phyloP scores from a whole-genome alignment of 129 eudicot species.

The Solidago caesia region DNA sequence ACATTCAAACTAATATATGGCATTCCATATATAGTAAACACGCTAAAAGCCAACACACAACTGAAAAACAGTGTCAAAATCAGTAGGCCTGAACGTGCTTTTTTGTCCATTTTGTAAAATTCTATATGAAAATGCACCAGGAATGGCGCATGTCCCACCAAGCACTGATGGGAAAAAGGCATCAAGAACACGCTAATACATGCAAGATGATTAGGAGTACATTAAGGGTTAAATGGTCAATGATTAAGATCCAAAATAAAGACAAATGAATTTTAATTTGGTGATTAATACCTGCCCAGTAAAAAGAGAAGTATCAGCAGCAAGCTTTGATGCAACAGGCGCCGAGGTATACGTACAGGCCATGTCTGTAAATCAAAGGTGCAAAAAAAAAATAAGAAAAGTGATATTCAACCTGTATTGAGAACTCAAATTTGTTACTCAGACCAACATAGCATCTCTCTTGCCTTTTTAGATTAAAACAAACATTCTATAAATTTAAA shows the following conservation, averaged over 20 bases:
- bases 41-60: no score
- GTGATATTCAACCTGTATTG: not conserved
- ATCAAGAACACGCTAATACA: slow-evolving; percentile 95
- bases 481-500: no score
- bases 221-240: slow-evolving; percentile 10
- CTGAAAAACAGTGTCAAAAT: no score
- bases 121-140: slow-evolving; percentile 99
- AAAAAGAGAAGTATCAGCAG: slow-evolving; percentile 96
- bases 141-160: slow-evolving; percentile 99
- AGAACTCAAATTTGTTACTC: not conserved
- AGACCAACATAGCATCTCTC: no score
- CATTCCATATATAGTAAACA: no score
- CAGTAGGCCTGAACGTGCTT: no score
- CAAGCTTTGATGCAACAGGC: slow-evolving; percentile 96
- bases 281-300: slow-evolving; percentile 80
- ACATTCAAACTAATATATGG: no score
- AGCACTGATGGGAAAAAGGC: slow-evolving; percentile 99
- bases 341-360: slow-evolving; percentile 98
- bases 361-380: slow-evolving; percentile 52
- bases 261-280: not conserved
- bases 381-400: slow-evolving; percentile 22
- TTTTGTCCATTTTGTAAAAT: no score
- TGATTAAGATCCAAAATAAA: slow-evolving; percentile 2
- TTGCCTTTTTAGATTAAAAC: no score
- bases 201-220: slow-evolving; percentile 26